These are phyloP conservation scores for Gaeumannomyces tritici DNA, from an alignment of 2,329 filamentous ascomycete genomes.

Conservation along the genomic window DNA sequence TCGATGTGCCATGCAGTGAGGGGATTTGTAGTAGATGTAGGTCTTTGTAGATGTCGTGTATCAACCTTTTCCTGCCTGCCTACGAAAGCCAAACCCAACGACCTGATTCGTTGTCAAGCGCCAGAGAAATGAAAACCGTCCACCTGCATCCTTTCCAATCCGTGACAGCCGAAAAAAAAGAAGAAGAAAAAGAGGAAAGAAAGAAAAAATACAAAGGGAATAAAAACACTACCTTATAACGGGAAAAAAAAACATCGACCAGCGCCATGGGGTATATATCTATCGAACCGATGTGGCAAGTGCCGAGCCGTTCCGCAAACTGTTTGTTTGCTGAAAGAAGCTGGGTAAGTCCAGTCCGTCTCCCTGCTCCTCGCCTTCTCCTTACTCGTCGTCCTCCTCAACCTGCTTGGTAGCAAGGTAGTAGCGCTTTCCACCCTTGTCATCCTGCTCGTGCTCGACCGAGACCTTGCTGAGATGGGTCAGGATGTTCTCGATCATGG, in stretches of 20 bases:
- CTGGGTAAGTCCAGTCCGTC: too few relatives aligned
- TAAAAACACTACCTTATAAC: neutral
- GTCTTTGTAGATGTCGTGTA: neutral
- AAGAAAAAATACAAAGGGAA: neutral
- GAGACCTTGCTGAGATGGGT: slow-evolving; percentile 55
- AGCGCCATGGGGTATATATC: neutral
- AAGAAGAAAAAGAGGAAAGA: too few relatives aligned
- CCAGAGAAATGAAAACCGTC: neutral
- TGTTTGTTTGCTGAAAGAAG: too few relatives aligned
- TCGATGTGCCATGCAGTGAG: too few relatives aligned
- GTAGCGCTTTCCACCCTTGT: slow-evolving; percentile 32
- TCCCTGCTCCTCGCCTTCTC: neutral
- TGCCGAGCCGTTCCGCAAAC: neutral
- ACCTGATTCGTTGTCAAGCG: neutral
- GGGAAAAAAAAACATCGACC: neutral
- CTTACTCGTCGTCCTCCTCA: slow-evolving; percentile 10
- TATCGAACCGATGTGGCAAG: neutral
- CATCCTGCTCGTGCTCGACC: slow-evolving; percentile 46
- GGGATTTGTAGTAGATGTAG: neutral
- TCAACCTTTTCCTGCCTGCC: neutral
- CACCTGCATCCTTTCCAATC: too few relatives aligned
- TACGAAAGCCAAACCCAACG: neutral
- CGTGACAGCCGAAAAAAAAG: neutral
- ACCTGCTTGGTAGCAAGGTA: slow-evolving; percentile 10
- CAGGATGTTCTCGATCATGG: slow-evolving; percentile 57